These are phyloP conservation scores for Capsicum chinense DNA, from an alignment of 257 asterid genomes.

Conservation along the genomic window DNA sequence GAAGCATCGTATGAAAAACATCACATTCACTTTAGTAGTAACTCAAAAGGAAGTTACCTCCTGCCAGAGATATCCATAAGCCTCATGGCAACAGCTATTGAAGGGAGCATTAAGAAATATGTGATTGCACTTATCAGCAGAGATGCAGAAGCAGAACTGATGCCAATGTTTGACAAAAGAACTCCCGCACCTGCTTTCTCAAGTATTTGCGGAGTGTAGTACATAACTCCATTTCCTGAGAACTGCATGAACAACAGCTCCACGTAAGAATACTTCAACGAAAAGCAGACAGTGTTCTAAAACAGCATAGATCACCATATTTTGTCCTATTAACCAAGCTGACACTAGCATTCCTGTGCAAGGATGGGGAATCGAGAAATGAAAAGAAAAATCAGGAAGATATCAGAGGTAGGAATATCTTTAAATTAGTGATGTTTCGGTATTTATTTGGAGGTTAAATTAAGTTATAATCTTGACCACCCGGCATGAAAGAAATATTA, in stretches of 20 bases:
- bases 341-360: slow-evolving; percentile 14
- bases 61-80: slow-evolving; percentile 74
- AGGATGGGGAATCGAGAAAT: neutral
- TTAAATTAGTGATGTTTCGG: neutral
- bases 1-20: neutral
- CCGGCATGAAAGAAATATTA: neutral
- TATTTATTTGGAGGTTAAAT: slow-evolving; percentile 6
- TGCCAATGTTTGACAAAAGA: slow-evolving; percentile 59
- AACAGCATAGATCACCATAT: neutral
- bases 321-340: slow-evolving; percentile 15
- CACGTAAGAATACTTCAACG: slow-evolving; percentile 12
- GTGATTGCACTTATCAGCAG: slow-evolving; percentile 63
- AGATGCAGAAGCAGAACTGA: slow-evolving; percentile 60
- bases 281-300: neutral
- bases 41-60: slow-evolving; percentile 48
- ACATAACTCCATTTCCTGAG: slow-evolving; percentile 65
- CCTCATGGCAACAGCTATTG: slow-evolving; percentile 69
- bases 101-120: slow-evolving; percentile 68
- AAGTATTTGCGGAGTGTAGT: slow-evolving; percentile 79
- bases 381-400: neutral
- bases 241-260: slow-evolving; percentile 46
- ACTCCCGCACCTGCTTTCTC: slow-evolving; percentile 72
- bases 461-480: neutral
- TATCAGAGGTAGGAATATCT: slow-evolving; percentile 13
- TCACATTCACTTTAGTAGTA: neutral